Evolutionary conservation across 208 protist species (phyloP), one percentile per base, ranked within the genome.

Genomic region (Wallacemonas sp.): DNA sequence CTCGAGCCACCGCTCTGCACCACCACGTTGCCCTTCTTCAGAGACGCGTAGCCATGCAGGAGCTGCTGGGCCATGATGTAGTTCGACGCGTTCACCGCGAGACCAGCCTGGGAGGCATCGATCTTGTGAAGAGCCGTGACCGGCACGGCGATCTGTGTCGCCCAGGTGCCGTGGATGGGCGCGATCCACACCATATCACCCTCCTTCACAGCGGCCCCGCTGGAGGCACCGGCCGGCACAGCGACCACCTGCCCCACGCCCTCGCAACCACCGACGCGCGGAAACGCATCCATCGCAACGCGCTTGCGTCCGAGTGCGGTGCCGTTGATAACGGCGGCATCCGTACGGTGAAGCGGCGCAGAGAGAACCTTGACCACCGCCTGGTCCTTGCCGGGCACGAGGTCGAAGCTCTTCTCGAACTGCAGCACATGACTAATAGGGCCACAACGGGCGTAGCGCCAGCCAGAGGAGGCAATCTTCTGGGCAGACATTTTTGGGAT

Each of bases 1-100:
- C 83, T 90, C 64, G 82, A 90, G 23, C 87, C 87, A 30, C 87
- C 84, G 55, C 90, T 94, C 70, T 94, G 87, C 9, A 94, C 19
- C 12, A 94, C 74, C 17, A 88, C 62, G 14, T 85, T 58, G 1
- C 82, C 82, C 62, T 80, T 82, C 16, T 64, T 70, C 43, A 94
- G 66, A 5, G 64, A 43, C 27, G 76, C 72, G 56, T 77, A 93
- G 19, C 79, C 82, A 21, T 87, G 62, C 39, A 93, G 70, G 24
- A 94, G 67, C 36, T 89, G 81, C 57, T 88, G 76, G 11, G 84
- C 87, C 19, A 78, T 63, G 12, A 93, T 52, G 69, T 80, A 88
- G 65, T 88, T 88, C 9, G 81, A 84, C n/a, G 87, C 87, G 27
- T 80, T 83, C 1, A 74, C 75, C 12, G 87, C 87, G 33, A 91